Evolutionary conservation across 2,329 filamentous ascomycete genomes (phyloP), one percentile per base, ranked within the genome.

Genomic region (Tothia fuscella): DNA sequence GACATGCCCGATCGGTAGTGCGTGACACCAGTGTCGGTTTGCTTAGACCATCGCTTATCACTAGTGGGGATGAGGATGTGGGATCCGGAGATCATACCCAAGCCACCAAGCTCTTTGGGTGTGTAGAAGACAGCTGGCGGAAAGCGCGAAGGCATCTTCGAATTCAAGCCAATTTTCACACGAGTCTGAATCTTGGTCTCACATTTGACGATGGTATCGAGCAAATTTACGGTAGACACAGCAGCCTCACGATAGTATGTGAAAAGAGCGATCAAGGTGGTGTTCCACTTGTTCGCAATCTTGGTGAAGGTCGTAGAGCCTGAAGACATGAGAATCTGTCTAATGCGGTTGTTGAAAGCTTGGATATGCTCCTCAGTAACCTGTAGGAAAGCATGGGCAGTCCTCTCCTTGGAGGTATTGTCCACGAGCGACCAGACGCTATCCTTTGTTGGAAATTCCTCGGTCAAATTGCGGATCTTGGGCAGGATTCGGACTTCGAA

Each of bases 201-300:
- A 52, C 91, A 98, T 65, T 98, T 98, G 59, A 98, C 91, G 52
- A 98, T 98, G 0, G 89, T 95, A 57, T 98, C 91, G 3, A 98
- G 73, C 4, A 98, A 70, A 47, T 86, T 83, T 46, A 96, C 85
- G 0, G 93, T 98, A 1, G 89, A 94, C 2, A 96, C 89, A 13
- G 91, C 91, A 36, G 91, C 91, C 59, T 98, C 91, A 59, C 91
- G 85, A 58, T 98, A 98, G 63, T 98, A 98, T 0, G 91, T 96
- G 65, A 98, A 98, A 20, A 98, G 74, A 1, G 91, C 88, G 54
- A 98, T 98, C 50, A 98, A 64, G 1, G 86, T 91, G 0, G 91
- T 98, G 63, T 98, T 98, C 91, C 93, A 98, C 66, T 98, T 98
- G 66, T 98, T 98, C 35, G 93, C 91, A 56, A 98, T 98, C 73